A percentile compares a stretch with the other conserved stretches of the same genome.
Conservation (phyloP, 1,284 basidiomycete genomes). For the Puccinia triticina region DNA sequence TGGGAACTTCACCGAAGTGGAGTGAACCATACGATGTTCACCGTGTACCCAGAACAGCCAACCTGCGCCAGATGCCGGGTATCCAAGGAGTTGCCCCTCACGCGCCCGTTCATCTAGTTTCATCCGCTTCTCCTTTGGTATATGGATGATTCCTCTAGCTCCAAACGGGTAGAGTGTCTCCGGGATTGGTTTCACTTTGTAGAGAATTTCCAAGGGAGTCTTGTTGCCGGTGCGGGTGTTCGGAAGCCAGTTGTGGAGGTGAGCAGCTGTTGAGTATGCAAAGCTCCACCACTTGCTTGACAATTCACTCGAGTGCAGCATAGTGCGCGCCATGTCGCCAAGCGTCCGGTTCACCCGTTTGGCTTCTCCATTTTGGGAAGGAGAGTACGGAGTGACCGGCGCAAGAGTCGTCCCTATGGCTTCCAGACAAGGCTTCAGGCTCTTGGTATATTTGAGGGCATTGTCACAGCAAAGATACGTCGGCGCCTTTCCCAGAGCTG, state of each 20-base stretch:
- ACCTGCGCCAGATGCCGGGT: background rate
- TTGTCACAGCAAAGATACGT: background rate
- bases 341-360: background rate
- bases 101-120: background rate
- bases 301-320: background rate
- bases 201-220: background rate
- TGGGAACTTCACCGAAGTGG: background rate
- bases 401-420: background rate
- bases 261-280: background rate
- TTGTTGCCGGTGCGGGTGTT: background rate
- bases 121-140: background rate
- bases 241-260: background rate
- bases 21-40: background rate
- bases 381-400: background rate
- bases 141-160: background rate
- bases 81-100: background rate
- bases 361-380: constrained; percentile 14
- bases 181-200: too few species aligned
- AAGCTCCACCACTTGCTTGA: background rate
- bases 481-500: background rate
- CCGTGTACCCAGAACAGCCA: too few species aligned
- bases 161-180: background rate
- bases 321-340: background rate
- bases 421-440: background rate
- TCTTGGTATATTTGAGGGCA: background rate